Percentiles rank a stretch among this genome's conserved stretches.
phyloP scores from a whole-genome alignment of 352 stramenopile genomes.

The Pythium monospermum region DNA sequence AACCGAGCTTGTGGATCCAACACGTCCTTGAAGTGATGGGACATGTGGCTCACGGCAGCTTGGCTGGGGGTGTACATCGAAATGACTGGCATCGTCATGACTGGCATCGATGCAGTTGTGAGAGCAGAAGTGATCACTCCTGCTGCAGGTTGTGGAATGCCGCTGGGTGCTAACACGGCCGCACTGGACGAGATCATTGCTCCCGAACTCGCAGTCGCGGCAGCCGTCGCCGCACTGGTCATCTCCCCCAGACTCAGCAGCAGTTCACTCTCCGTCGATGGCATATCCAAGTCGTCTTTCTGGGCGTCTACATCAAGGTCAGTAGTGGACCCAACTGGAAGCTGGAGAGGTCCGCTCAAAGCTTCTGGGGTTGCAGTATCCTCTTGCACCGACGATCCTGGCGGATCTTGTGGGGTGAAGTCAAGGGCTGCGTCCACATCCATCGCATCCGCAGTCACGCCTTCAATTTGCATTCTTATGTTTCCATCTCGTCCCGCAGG shows the following conservation, averaged over 20 bases:
- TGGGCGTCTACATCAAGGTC: not conserved
- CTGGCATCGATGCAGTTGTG: not conserved
- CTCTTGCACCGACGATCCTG: not conserved
- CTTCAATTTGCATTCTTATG: slow-evolving; percentile 1
- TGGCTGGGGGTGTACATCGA: slow-evolving; percentile 24
- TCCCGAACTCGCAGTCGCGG: not conserved
- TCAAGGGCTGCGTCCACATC: too few relatives aligned
- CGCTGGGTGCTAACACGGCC: not conserved
- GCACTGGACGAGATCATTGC: not conserved
- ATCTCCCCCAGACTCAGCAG: slow-evolving; percentile 11
- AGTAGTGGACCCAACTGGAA: not conserved
- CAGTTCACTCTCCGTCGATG: slow-evolving; percentile 5
- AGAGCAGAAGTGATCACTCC: too few relatives aligned
- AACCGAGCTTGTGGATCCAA: slow-evolving; percentile 25
- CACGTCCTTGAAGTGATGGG: slow-evolving; percentile 38
- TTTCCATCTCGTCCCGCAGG: slow-evolving; percentile 1
- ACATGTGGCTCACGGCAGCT: slow-evolving; percentile 30
- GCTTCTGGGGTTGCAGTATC: slow-evolving; percentile 1
- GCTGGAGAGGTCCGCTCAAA: slow-evolving; percentile 13
- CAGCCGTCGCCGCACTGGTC: not conserved
- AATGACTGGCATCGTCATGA: not conserved
- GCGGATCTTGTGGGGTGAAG: too few relatives aligned
- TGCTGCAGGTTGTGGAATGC: not conserved
- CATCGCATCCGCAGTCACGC: not conserved
- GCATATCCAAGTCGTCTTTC: not conserved